phyloP scores from a whole-genome alignment of 371 early-diverging fungal species.

The Smittium mucronatum region DNA sequence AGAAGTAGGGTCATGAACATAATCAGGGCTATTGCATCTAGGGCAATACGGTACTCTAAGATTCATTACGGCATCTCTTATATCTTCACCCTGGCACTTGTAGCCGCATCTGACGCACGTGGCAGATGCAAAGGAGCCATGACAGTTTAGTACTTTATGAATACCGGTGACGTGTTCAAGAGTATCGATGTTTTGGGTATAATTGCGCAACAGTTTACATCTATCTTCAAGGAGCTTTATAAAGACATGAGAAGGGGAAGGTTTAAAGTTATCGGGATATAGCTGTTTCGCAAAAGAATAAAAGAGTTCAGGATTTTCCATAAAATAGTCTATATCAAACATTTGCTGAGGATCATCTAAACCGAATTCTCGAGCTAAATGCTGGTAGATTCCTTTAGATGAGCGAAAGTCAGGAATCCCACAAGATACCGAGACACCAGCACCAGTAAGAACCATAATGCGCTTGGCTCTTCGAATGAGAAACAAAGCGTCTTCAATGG shows the following conservation, averaged over 20 bases:
- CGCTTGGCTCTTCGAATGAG: constrained; percentile 49
- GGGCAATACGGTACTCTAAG: constrained; percentile 43
- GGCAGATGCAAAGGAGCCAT: constrained; percentile 86
- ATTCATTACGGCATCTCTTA: constrained; percentile 61
- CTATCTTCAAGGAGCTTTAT: constrained; percentile 72
- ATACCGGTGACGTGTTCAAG: constrained; percentile 89
- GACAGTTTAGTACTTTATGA: constrained; percentile 68
- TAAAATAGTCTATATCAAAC: constrained; percentile 85
- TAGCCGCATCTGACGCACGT: constrained; percentile 75
- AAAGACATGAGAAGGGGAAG: constrained; percentile 86
- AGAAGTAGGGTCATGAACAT: no score
- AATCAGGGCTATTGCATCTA: constrained; percentile 35
- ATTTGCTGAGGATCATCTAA: constrained; percentile 74
- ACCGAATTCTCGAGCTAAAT: constrained; percentile 54
- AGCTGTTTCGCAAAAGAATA: constrained; percentile 86
- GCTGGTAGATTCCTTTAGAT: constrained; percentile 84
- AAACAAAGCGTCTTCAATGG: constrained; percentile 57
- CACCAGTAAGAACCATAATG: constrained; percentile 87
- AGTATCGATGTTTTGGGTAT: constrained; percentile 98
- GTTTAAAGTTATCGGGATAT: constrained; percentile 77
- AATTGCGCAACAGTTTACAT: constrained; percentile 77
- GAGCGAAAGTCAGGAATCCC: constrained; percentile 99
- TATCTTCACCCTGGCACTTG: constrained; percentile 57
- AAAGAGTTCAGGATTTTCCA: constrained; percentile 69
- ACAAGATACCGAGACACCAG: constrained; percentile 85